Base-by-base conservation (phyloP, 2,329 filamentous ascomycete genomes). In the Trichophyton verrucosum region DNA sequence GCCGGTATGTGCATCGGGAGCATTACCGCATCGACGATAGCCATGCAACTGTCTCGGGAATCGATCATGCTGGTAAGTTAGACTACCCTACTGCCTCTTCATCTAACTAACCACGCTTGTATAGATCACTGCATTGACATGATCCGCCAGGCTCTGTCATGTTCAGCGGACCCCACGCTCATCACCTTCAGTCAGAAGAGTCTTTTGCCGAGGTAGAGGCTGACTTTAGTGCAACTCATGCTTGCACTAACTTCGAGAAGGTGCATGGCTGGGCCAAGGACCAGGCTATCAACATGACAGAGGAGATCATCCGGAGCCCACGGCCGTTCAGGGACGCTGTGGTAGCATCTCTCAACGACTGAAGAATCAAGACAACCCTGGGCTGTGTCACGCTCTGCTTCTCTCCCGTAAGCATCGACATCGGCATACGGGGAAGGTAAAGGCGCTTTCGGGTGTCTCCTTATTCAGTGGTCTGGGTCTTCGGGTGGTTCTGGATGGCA, bases 51-150 rank as follows among this genome's bases (percentile, higher is more conserved):
- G 38, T 65, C 17, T 59, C 62, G 1, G 13, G 60, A 3, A 59
- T 63, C 33, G 64, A 65, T 17, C 64, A 66, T 53, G 59, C 63
- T n/a, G 60, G 62, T 65, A 58, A 59, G 60, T 59, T 27, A 3
- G 22, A 20, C 8, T 15, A 38, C 33, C 3, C 4, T 24, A 5
- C 1, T 2, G 3, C 4, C 8, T 46, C 49, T 24, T 40, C 33
- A 42, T 20, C 20, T 38, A 38, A 61, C 27, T 13, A 24, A 20
- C 36, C 49, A 11, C 11, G 3, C 22, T 22, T 27, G 5, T 27
- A 7, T 42, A 65, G 64, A 64, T 38, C 63, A 66, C 40, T 65
- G 63, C 24, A 64, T 65, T 47, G 64, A 65, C 33, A 63, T 65
- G 22, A 55, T 65, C 59, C 63, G 64, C 11, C 61, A 65, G 40